Conservation (phyloP, 768 basidiomycete genomes). For the Tulasnella sp. region DNA sequence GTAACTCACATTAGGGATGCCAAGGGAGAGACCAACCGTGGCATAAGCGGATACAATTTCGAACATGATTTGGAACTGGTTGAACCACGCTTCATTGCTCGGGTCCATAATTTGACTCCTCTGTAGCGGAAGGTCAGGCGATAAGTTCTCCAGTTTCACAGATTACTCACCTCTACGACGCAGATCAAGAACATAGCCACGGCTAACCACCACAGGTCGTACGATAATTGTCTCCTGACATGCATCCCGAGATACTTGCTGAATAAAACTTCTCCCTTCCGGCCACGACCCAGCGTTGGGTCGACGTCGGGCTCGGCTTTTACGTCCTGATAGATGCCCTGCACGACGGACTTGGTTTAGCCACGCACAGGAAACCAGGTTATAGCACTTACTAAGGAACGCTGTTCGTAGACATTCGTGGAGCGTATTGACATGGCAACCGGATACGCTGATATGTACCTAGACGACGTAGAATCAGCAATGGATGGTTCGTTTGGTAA, state of each 20-base stretch:
- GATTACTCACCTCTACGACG: conserved; percentile 66
- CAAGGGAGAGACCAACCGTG: conserved; percentile 79
- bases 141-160: no score
- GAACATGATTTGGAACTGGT: conserved; percentile 34
- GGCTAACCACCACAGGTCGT: conserved; percentile 95
- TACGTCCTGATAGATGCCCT: conserved; percentile 48
- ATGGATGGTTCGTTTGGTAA: no score
- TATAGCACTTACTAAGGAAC: conserved; percentile 49
- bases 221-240: conserved; percentile 75
- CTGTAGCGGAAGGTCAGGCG: no score
- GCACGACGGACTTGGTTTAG: neutral
- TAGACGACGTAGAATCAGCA: no score
- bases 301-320: conserved; percentile 37
- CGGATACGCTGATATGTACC: conserved; percentile 28
- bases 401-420: conserved; percentile 82
- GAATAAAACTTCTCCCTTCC: conserved; percentile 48
- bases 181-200: conserved; percentile 78
- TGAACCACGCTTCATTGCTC: neutral
- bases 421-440: conserved; percentile 58
- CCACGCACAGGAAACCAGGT: neutral
- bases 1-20: conserved; percentile 52
- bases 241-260: conserved; percentile 70
- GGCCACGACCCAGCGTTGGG: conserved; percentile 30
- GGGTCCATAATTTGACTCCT: neutral
- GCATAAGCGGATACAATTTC: conserved; percentile 83